Base-by-base conservation (phyloP, 2,329 filamentous ascomycete species). In the Plenodomus lindquistii region DNA sequence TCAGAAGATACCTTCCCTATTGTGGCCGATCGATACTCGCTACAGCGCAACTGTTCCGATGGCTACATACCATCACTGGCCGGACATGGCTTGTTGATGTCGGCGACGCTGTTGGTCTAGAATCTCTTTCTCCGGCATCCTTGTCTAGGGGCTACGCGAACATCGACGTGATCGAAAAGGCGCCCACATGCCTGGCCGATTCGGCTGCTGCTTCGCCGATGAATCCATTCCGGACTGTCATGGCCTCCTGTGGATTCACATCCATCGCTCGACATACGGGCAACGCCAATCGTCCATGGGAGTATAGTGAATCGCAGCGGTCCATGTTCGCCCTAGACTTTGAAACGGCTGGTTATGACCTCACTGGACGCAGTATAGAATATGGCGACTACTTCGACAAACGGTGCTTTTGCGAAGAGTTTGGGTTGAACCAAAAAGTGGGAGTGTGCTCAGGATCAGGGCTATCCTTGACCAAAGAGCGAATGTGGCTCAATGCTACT, bases 1-100 rank as follows among this genome's bases (percentile, higher is more conserved):
- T 71, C 43, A 35, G 41, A 40, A 17, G 10, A 10, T 71, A 71
- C 45, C 38, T 66, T 21, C 46, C 58, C 10, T 60, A 60, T 37
- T 72, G 68, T 47, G 55, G 59, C 37, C 56, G 65, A 54, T 70
- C 67, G 18, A 52, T 71, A 29, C 66, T 71, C 42, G 60, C 63
- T 42, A 67, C 67, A 52, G 63, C 66, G 37, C 69, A 71, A 42
- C 43, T 71, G 35, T 67, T 59, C 50, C 44, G 31, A 37, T 71
- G 67, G 69, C 55, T 70, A 41, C 56, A 19, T 11, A 37, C 31
- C 1, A 40, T 61, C 15, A 69, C 67, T 15, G 59, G 59, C 42
- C 59, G 69, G 48, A 67, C 64, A 16, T 71, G 67, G 67, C 63
- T 71, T 43, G 59, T 67, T 29, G 50, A 67, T 44, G 57, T 64